A percentile compares a stretch with the other conserved stretches of the same genome.
Evolutionary conservation across 257 asterid species (phyloP).

Genomic region (Petunia axillaris): DNA sequence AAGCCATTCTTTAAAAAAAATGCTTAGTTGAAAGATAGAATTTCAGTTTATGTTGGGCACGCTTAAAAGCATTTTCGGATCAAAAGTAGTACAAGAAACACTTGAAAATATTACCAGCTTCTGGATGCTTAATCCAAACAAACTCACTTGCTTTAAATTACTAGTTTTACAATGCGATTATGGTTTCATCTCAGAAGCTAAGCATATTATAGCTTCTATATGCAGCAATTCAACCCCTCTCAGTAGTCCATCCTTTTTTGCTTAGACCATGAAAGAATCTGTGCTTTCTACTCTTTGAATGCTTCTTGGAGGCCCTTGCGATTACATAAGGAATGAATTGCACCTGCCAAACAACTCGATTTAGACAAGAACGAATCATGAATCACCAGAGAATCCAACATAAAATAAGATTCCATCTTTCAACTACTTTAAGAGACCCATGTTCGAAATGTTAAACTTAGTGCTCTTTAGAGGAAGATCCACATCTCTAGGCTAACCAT

Average conservation of each 20-base stretch:
- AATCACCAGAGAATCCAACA: background rate
- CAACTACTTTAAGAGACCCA: background rate
- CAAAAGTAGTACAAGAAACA: no score
- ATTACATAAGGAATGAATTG: conserved; percentile 68
- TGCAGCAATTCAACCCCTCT: background rate
- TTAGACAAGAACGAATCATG: background rate
- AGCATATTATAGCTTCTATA: background rate
- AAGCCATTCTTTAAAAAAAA: no score
- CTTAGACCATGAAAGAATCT: conserved; percentile 78
- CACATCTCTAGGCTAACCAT: background rate
- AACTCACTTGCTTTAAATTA: no score
- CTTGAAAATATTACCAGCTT: no score
- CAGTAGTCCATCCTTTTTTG: conserved; percentile 43
- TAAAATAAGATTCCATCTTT: background rate
- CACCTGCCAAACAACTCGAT: conserved; percentile 49
- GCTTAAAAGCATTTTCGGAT: no score
- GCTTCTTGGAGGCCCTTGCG: conserved; percentile 63
- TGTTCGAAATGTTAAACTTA: background rate
- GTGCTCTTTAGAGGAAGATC: background rate
- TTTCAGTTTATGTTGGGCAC: no score
- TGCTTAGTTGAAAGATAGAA: no score
- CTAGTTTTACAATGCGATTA: background rate
- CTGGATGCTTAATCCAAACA: no score
- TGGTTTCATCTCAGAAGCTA: background rate
- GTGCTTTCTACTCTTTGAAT: conserved; percentile 71